Evolutionary conservation across 495 filamentous ascomycete genomes (phyloP), one percentile per base, ranked within the genome.

Genomic region (Talaromyces wortmannii): DNA sequence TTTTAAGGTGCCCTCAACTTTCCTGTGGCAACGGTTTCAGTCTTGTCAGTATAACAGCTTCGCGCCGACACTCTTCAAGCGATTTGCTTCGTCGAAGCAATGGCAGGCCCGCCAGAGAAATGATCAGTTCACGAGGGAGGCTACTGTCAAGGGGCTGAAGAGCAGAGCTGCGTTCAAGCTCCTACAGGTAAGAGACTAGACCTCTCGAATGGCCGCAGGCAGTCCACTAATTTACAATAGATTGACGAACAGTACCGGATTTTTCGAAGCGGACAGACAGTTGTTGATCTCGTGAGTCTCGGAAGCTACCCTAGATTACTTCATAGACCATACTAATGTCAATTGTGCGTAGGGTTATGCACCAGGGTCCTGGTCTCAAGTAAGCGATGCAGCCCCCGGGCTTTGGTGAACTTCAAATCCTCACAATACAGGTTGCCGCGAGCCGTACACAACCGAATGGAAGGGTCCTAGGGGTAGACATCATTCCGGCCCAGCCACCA

Each of bases 101-200:
- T 98, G 95, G 94, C 84, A 89, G 59, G 73, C 73, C 15, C 88
- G 94, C 44, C 90, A 96, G 58, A 68, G 68, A 16, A 79, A 69
- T 46, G 94, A 98, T 70, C 66, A 58, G 36, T 92, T 83, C 68
- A 81, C 83, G 0, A 83, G 79, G 54, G 74, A 84, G 50, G 91
- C 94, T 8, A 83, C 81, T 60, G 81, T 91, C 4, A 79, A 86
- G 57, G 85, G 83, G 0, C 71, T 95, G 33, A 96, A 91, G 69
- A 91, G 88, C 57, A 85, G 94, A 59, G 95, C 94, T 55, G 94
- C 89, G 7, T 95, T 91, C 67, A 98, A 98, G 69, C 78, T 98
- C 30, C 66, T 95, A 30, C 87, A 92, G 75, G 87, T 89, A 61
- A 31, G 65, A 18, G 13, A 11, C 13, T 43, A 10, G 30, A 42